phyloP scores from a whole-genome alignment of 2,329 filamentous ascomycete species.

The Cladosporium sp. region DNA sequence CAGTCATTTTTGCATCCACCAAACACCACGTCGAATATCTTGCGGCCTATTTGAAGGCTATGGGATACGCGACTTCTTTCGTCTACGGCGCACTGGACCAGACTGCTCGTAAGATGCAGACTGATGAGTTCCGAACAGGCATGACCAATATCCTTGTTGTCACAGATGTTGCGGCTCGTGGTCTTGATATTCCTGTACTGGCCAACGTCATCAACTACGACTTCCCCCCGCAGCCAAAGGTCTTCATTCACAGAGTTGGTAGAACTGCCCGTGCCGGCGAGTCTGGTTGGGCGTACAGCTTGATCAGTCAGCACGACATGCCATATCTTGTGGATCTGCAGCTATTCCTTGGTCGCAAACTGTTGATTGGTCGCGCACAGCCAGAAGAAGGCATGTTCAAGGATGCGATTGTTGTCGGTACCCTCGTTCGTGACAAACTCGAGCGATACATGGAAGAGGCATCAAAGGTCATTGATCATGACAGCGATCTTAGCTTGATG shows the following conservation, averaged over 20 bases:
- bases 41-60: conserved; percentile 72
- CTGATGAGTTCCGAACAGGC: conserved; percentile 84
- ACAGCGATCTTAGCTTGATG: conserved; percentile 71
- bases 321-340: conserved; percentile 94
- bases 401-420: conserved; percentile 80
- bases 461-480: conserved; percentile 73
- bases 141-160: conserved; percentile 89
- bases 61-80: conserved; percentile 88
- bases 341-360: conserved; percentile 83
- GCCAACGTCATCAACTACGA: conserved; percentile 99
- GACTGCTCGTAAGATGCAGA: conserved; percentile 86
- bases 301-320: conserved; percentile 83
- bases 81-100: conserved; percentile 95
- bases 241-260: conserved; percentile 94
- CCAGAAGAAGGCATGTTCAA: conserved; percentile 69
- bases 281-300: conserved; percentile 91
- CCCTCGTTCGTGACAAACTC: conserved; percentile 70
- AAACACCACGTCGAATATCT: conserved; percentile 98
- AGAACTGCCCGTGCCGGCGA: conserved; percentile 92
- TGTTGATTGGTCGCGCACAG: conserved; percentile 70
- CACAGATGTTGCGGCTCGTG: conserved; percentile 92
- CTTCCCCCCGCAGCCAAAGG: conserved; percentile 93
- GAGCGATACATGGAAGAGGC: conserved; percentile 81
- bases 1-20: conserved; percentile 90
- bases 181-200: conserved; percentile 95